These are phyloP conservation scores for Cubamyces lactineus DNA, from an alignment of 768 basidiomycete species.

Conservation along the genomic window DNA sequence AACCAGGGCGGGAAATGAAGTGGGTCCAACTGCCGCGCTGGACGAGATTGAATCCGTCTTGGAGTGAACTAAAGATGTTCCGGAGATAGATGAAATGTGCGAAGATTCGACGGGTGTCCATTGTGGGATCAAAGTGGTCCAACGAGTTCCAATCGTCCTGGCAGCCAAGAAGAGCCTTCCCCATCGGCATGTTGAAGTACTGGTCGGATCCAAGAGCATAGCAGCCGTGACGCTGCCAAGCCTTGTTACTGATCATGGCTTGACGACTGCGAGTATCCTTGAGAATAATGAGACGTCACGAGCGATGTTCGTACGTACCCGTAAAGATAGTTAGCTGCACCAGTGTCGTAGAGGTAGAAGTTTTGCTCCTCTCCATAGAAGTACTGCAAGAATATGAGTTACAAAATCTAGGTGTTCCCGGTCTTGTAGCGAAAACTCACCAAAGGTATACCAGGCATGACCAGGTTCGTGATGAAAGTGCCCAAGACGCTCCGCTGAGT, in stretches of 20 bases:
- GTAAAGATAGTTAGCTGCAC: constrained; percentile 91
- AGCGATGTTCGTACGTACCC: constrained; percentile 51
- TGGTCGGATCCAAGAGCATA: constrained; percentile 88
- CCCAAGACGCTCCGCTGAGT: constrained; percentile 75
- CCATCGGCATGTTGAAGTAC: constrained; percentile 92
- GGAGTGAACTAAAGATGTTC: constrained; percentile 66
- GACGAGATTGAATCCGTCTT: constrained; percentile 87
- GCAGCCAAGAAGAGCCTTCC: constrained; percentile 79
- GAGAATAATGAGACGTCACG: neutral
- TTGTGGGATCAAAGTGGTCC: constrained; percentile 93
- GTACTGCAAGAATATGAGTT: constrained; percentile 43
- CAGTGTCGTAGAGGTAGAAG: constrained; percentile 85
- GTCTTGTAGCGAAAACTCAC: constrained; percentile 41
- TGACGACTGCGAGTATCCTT: constrained; percentile 64
- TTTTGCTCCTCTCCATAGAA: constrained; percentile 95
- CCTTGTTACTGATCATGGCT: constrained; percentile 81
- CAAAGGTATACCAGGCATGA: constrained; percentile 88
- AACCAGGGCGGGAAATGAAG: constrained; percentile 79
- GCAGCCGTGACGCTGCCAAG: constrained; percentile 94
- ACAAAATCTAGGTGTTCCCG: neutral
- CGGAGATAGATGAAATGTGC: constrained; percentile 76
- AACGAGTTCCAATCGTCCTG: constrained; percentile 90
- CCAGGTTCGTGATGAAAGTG: constrained; percentile 74
- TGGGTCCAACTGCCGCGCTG: constrained; percentile 87
- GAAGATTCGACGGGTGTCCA: constrained; percentile 74